A percentile compares a stretch with the other conserved stretches of the same genome.
Evolutionary conservation across 2,329 filamentous ascomycete genomes (phyloP).

Genomic region (Zalaria sp.): DNA sequence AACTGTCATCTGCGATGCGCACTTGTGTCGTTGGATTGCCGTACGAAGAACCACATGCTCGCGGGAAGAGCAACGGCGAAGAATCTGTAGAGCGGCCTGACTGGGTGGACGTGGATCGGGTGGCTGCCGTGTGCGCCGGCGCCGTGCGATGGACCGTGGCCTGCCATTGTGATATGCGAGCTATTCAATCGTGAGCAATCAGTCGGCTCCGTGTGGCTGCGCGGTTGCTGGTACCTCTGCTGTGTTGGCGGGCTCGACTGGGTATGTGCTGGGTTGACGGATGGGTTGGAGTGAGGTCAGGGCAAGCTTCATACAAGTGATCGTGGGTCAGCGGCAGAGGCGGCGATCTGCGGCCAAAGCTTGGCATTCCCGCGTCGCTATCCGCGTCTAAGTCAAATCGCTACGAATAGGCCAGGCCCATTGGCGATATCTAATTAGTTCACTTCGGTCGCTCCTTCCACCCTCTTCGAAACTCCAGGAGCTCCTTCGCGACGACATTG

Average conservation of each 20-base stretch:
- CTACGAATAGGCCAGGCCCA: no score
- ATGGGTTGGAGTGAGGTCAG: background rate
- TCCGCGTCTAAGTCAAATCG: no score
- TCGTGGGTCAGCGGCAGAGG: no score
- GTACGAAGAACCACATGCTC: constrained; percentile 98
- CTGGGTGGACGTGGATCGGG: constrained; percentile 45
- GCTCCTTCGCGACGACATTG: no score
- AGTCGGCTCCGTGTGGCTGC: background rate
- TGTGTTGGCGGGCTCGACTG: background rate
- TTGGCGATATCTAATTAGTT: no score
- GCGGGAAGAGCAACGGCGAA: constrained; percentile 77
- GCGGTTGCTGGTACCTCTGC: background rate
- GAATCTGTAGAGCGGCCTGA: constrained; percentile 64
- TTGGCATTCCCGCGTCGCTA: no score
- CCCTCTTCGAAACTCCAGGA: no score
- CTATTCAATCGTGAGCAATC: background rate
- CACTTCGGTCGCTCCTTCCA: no score
- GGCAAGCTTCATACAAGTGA: no score
- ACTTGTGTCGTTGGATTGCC: constrained; percentile 19
- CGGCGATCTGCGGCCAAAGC: no score
- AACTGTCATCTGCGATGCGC: background rate
- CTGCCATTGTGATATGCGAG: constrained; percentile 4
- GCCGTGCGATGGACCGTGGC: constrained; percentile 3
- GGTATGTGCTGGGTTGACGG: background rate
- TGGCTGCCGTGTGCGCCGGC: constrained; percentile 29